Evolutionary conservation across 345 rosid species (phyloP).

Genomic region (Sonneratia caseolaris): DNA sequence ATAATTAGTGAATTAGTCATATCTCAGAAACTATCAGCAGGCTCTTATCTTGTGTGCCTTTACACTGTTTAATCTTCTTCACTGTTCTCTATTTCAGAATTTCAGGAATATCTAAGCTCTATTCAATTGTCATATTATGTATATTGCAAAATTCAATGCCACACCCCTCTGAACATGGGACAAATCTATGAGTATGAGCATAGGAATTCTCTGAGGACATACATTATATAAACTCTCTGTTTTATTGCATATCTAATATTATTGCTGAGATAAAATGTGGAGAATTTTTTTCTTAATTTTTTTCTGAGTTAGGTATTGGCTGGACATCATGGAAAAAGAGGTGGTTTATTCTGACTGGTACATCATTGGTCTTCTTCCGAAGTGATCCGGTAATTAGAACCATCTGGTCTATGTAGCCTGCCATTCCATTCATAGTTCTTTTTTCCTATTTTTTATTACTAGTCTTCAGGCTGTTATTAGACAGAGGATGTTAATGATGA

Average conservation of each 20-base stretch:
- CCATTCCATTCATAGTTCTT: background rate
- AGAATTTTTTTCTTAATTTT: background rate
- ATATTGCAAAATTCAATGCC: background rate
- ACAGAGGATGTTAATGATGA: background rate
- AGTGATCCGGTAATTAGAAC: conserved; percentile 55
- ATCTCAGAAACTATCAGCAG: background rate
- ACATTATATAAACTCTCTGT: background rate
- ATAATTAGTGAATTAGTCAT: background rate
- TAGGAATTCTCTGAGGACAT: background rate
- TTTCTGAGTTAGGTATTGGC: conserved; percentile 45
- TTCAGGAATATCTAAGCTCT: background rate
- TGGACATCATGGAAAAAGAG: conserved; percentile 84
- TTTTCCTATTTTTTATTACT: background rate
- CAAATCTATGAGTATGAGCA: background rate
- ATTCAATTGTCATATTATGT: background rate
- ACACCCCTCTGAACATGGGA: background rate
- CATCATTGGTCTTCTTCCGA: conserved; percentile 70
- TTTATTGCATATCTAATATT: background rate
- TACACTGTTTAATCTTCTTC: background rate
- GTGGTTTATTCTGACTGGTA: conserved; percentile 63
- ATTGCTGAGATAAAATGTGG: background rate
- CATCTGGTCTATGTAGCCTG: conserved; percentile 6
- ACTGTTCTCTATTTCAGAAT: background rate
- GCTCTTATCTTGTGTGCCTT: background rate
- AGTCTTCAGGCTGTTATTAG: background rate